Evolutionary conservation across 768 basidiomycete species (phyloP).

Genomic region (Holtermannia corniformis): DNA sequence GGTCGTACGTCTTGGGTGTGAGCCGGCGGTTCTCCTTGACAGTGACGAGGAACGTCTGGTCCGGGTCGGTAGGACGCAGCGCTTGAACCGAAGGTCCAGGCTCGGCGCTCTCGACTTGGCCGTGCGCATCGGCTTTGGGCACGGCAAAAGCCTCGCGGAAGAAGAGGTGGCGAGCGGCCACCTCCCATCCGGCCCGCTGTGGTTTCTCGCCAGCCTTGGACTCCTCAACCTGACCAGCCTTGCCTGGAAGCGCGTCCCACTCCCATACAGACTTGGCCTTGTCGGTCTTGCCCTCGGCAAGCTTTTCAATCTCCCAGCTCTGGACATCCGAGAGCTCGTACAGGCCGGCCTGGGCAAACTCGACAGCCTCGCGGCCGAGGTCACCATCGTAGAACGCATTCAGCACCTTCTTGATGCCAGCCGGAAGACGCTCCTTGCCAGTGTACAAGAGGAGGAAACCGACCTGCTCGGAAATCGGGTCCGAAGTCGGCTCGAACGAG

Average conservation of each 20-base stretch:
- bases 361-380: constrained; percentile 48
- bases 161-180: constrained; percentile 53
- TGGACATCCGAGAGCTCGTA: constrained; percentile 46
- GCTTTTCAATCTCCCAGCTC: constrained; percentile 34
- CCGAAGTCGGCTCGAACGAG: constrained; percentile 45
- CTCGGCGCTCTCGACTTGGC: constrained; percentile 45
- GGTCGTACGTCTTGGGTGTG: constrained; percentile 89
- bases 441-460: constrained; percentile 72
- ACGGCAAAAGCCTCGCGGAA: constrained; percentile 74
- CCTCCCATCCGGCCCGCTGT: constrained; percentile 58
- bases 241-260: constrained; percentile 49
- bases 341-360: constrained; percentile 59
- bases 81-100: constrained; percentile 50
- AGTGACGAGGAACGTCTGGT: constrained; percentile 85
- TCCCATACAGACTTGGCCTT: constrained; percentile 37
- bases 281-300: constrained; percentile 36
- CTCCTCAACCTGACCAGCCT: constrained; percentile 56
- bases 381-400: constrained; percentile 40
- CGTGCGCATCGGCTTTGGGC: constrained; percentile 30
- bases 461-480: constrained; percentile 54
- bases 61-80: constrained; percentile 74
- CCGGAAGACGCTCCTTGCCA: constrained; percentile 43
- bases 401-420: constrained; percentile 42
- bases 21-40: constrained; percentile 89
- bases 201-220: constrained; percentile 51